Conservation (phyloP, 805 yeast genomes). For the Zygotorulaspora florentina region DNA sequence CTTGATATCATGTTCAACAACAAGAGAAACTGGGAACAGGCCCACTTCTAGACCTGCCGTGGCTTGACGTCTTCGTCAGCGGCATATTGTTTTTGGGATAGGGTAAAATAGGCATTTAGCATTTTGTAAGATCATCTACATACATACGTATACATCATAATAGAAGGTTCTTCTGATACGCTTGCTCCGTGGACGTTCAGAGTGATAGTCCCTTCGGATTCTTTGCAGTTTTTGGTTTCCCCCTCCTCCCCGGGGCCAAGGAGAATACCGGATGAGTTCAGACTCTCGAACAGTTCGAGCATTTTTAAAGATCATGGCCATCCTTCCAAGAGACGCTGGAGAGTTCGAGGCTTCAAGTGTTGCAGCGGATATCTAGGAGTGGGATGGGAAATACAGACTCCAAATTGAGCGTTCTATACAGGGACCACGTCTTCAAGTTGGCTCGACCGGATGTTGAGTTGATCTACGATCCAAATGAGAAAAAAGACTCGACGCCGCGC, state of each 20-base stretch:
- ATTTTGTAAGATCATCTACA: background rate
- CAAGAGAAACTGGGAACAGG: conserved; percentile 18
- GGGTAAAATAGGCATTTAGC: background rate
- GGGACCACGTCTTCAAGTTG: conserved; percentile 43
- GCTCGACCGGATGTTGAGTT: conserved; percentile 14
- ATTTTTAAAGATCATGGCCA: background rate
- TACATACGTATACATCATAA: background rate
- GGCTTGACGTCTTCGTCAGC: no score
- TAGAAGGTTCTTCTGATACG: background rate
- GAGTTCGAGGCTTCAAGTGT: background rate
- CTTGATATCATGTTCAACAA: conserved; percentile 15
- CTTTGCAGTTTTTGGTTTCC: background rate
- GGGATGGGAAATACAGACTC: conserved; percentile 76
- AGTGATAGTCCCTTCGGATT: background rate
- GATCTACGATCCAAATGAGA: background rate
- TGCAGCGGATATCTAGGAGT: background rate
- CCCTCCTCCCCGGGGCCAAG: background rate
- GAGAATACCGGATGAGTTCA: background rate
- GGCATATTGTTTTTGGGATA: background rate
- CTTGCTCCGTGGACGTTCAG: background rate
- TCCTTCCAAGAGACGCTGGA: background rate
- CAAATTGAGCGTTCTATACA: conserved; percentile 45
- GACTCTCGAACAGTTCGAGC: background rate
- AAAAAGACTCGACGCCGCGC: conserved; percentile 25
- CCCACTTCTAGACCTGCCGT: conserved; percentile 9